These are phyloP conservation scores for Penicillium samsonianum DNA, from an alignment of 495 filamentous ascomycete species.

Conservation along the genomic window DNA sequence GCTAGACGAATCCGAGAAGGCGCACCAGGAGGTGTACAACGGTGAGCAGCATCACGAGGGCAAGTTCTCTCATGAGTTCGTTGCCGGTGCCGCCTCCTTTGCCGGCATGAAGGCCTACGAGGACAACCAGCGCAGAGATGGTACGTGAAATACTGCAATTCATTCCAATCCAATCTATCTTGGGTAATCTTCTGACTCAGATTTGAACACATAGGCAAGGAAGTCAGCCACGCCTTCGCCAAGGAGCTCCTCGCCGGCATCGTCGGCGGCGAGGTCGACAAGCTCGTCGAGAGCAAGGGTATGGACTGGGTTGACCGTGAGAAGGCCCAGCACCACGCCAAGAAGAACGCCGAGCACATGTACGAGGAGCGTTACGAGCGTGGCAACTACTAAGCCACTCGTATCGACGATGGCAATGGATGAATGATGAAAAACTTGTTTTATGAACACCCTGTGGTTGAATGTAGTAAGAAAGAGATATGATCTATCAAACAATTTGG, in stretches of 20 bases:
- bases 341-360: slow-evolving; percentile 62
- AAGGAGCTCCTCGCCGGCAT: slow-evolving; percentile 74
- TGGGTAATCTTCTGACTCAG: slow-evolving; percentile 6
- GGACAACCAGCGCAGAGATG: slow-evolving; percentile 70
- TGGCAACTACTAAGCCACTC: slow-evolving; percentile 34
- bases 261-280: slow-evolving; percentile 75
- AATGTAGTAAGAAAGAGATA: slow-evolving; percentile 7
- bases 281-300: slow-evolving; percentile 76
- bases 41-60: slow-evolving; percentile 52
- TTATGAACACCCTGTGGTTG: slow-evolving; percentile 13
- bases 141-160: slow-evolving; percentile 38
- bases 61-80: slow-evolving; percentile 69
- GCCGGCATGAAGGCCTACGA: slow-evolving; percentile 80
- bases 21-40: slow-evolving; percentile 64
- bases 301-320: slow-evolving; percentile 68
- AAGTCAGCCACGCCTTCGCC: slow-evolving; percentile 70
- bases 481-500: slow-evolving; percentile 9
- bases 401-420: slow-evolving; percentile 1
- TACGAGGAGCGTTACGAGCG: slow-evolving; percentile 62
- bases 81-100: slow-evolving; percentile 77
- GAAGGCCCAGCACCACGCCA: slow-evolving; percentile 67
- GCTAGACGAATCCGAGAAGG: slow-evolving; percentile 50
- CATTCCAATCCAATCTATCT: not conserved
- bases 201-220: slow-evolving; percentile 54
- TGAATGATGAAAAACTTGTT: slow-evolving; percentile 14